Conservation (phyloP, 176 grass and related monocot genomes). For the Oryza punctata region DNA sequence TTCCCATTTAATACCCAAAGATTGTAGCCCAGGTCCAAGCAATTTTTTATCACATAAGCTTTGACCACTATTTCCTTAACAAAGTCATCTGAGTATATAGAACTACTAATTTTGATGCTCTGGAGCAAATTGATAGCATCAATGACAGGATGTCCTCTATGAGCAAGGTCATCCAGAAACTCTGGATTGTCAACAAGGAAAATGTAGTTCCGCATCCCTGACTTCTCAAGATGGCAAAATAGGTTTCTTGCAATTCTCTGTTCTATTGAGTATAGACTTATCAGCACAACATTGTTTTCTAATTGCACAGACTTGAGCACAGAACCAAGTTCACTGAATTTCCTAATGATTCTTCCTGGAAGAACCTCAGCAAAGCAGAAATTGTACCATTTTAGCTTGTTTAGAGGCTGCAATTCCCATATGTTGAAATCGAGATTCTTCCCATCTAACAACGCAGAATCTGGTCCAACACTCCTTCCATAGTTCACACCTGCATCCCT, state of each 20-base stretch:
- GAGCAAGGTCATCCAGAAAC: constrained; percentile 73
- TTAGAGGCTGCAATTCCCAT: constrained; percentile 58
- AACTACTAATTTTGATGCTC: constrained; percentile 35
- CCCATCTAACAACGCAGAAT: constrained; percentile 78
- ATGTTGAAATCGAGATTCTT: constrained; percentile 72
- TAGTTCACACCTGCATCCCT: constrained; percentile 97
- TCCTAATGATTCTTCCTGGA: constrained; percentile 63
- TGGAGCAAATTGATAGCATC: constrained; percentile 53
- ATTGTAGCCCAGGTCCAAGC: constrained; percentile 76
- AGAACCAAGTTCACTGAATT: constrained; percentile 64
- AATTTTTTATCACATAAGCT: constrained; percentile 62
- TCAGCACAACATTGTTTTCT: constrained; percentile 54
- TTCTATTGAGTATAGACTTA: constrained; percentile 66
- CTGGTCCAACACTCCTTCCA: constrained; percentile 80
- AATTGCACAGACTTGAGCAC: constrained; percentile 58
- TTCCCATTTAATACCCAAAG: constrained; percentile 86
- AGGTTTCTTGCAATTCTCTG: constrained; percentile 68
- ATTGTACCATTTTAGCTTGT: constrained; percentile 74
- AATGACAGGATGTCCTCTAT: constrained; percentile 85
- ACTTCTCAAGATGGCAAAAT: constrained; percentile 85
- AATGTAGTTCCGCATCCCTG: constrained; percentile 65
- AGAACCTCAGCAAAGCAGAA: constrained; percentile 77
- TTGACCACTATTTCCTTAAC: constrained; percentile 61
- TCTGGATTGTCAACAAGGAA: constrained; percentile 65
- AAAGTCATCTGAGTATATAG: constrained; percentile 39